These are phyloP conservation scores for Cryomyces antarcticus DNA, from an alignment of 495 filamentous ascomycete species.

Conservation along the genomic window DNA sequence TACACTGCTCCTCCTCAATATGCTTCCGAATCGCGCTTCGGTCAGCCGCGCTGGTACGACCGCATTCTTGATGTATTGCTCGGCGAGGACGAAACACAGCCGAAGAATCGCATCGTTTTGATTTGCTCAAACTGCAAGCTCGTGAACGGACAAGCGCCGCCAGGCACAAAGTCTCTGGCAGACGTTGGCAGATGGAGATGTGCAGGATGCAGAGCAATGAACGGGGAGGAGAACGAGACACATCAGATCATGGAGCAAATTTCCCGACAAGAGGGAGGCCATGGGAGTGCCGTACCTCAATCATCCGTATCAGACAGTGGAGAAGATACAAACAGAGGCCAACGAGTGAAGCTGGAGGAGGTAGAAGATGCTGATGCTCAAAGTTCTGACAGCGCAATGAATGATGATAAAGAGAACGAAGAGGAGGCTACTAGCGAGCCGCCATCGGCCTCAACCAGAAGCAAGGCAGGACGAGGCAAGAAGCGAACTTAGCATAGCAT, in stretches of 20 bases:
- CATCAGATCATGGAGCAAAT: conserved; percentile 28
- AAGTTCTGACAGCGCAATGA: too few species aligned
- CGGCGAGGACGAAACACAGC: conserved; percentile 83
- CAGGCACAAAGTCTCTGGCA: conserved; percentile 53
- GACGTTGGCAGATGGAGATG: conserved; percentile 85
- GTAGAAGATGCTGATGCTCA: too few species aligned
- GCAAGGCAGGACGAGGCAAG: too few species aligned
- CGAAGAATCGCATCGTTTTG: conserved; percentile 75
- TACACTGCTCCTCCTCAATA: conserved; percentile 25
- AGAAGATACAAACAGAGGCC: too few species aligned
- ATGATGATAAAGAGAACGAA: too few species aligned
- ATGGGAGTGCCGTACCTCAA: background rate
- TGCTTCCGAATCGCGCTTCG: conserved; percentile 24
- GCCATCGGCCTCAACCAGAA: too few species aligned
- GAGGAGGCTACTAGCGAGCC: too few species aligned
- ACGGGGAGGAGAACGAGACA: conserved; percentile 60
- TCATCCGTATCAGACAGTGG: too few species aligned
- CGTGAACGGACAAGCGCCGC: conserved; percentile 91
- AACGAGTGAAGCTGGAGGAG: too few species aligned
- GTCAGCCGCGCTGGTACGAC: conserved; percentile 71
- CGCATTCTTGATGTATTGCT: conserved; percentile 77
- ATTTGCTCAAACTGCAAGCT: conserved; percentile 70
- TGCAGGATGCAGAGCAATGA: conserved; percentile 62
- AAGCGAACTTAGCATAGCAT: too few species aligned
- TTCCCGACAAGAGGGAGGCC: background rate